Conservation (phyloP, 441 rosid genomes). For the Sinapis alba region DNA sequence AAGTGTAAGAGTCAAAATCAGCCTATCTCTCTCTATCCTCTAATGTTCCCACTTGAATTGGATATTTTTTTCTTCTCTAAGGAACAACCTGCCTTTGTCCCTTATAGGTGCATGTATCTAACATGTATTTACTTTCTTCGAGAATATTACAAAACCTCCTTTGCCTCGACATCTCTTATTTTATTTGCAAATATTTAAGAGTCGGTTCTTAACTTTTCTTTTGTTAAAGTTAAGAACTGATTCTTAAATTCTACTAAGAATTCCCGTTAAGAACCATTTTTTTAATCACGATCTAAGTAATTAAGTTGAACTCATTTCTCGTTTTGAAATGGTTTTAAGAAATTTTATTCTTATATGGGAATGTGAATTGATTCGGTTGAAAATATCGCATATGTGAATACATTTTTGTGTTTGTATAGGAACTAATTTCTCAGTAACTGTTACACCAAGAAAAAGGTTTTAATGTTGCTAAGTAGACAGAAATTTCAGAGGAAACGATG, state of each 20-base stretch:
- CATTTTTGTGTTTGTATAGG: neutral
- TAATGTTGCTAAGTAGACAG: neutral
- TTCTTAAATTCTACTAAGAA: too few relatives aligned
- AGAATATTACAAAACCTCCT: constrained; percentile 20
- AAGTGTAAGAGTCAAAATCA: constrained; percentile 8
- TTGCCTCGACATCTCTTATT: constrained; percentile 20
- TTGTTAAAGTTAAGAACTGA: too few relatives aligned
- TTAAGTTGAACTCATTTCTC: neutral
- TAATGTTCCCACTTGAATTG: constrained; percentile 18
- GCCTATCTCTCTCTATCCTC: neutral
- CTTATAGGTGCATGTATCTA: constrained; percentile 32
- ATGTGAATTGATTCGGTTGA: neutral
- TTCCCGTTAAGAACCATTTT: too few relatives aligned
- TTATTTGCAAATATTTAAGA: too few relatives aligned
- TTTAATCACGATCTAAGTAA: too few relatives aligned
- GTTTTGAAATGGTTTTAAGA: too few relatives aligned
- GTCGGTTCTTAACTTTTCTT: too few relatives aligned
- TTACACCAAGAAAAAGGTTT: neutral
- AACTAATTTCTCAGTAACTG: neutral
- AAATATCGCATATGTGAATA: neutral
- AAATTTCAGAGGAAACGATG: neutral
- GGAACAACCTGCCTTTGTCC: constrained; percentile 25
- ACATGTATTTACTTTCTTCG: constrained; percentile 4
- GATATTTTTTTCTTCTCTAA: constrained; percentile 14
- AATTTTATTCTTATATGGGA: too few relatives aligned